phyloP scores from a whole-genome alignment of 2,329 filamentous ascomycete species.

The Claviceps sp. region DNA sequence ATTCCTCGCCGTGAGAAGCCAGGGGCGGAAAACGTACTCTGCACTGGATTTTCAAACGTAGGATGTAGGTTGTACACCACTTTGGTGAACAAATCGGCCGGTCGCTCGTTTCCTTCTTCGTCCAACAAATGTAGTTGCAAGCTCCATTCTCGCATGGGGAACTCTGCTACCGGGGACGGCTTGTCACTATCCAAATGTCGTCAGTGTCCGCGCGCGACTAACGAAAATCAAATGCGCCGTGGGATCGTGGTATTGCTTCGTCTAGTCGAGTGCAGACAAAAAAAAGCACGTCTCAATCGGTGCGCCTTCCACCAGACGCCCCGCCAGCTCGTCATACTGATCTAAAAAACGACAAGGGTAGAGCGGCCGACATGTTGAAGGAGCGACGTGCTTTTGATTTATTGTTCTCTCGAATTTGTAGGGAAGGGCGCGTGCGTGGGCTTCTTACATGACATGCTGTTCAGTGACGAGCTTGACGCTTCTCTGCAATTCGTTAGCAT shows the following conservation, averaged over 20 bases:
- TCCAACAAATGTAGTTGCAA: slow-evolving; percentile 77
- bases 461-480: slow-evolving; percentile 87
- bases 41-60: slow-evolving; percentile 74
- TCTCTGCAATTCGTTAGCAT: slow-evolving; percentile 46
- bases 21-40: slow-evolving; percentile 47
- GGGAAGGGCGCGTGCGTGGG: not conserved
- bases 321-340: not conserved
- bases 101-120: slow-evolving; percentile 70
- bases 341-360: not conserved
- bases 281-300: not conserved
- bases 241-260: not conserved
- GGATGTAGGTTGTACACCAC: slow-evolving; percentile 88
- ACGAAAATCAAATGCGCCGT: not conserved
- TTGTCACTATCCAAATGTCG: slow-evolving; percentile 46
- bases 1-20: not conserved
- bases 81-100: slow-evolving; percentile 80
- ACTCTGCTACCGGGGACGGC: slow-evolving; percentile 69
- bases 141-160: slow-evolving; percentile 86
- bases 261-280: not conserved
- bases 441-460: slow-evolving; percentile 70
- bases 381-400: not conserved
- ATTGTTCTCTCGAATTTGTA: too few relatives aligned
- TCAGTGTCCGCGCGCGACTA: slow-evolving; percentile 2
- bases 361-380: not conserved
- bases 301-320: not conserved